Evolutionary conservation across 345 rosid species (phyloP), one percentile per base, ranked within the genome.

Genomic region (Eucalyptus cloeziana): DNA sequence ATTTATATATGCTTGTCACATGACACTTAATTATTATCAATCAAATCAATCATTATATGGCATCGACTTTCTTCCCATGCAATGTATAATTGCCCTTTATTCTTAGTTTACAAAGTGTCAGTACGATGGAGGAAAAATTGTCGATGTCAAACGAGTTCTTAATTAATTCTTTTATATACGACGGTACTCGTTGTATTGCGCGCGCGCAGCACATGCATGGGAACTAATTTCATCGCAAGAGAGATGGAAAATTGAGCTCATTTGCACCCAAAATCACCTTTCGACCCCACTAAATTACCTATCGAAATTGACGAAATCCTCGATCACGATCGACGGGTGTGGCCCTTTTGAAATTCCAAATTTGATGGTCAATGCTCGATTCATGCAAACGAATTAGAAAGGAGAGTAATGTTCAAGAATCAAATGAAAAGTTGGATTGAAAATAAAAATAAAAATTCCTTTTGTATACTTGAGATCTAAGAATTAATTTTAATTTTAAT

Each of bases 301-400:
- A 33, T 33, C 4, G 1, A 0, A 37, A 71, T 19, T 6, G 0
- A 0, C 81, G 1, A 17, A 37, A 0, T 6, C 25, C 24, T 19
- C 13, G 25, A 3, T 33, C 7, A 10, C 2, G 5, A 4, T 2
- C 13, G 21, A n/a, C 0, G 31, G 31, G 37, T 2, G 19, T 64
- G 24, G 13, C 44, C 13, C 25, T 69, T 71, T 71, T 1, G 7
- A 33, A 33, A 1, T 71, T 37, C 81, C 30, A 40, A 76, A 76
- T 71, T 33, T 71, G 5, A 33, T 33, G 83, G 43, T 5, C 25
- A 71, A 40, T 19, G 47, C 83, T 12, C 83, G 27, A 76, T 3
- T 21, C 45, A 10, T 33, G 44, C 44, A 37, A 76, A 37, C 40
- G 47, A 76, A 76, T 40, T 40, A 40, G 47, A 40, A 76, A 76